Evolutionary conservation across 768 basidiomycete genomes (phyloP).

Genomic region (Clavaria fumosa): DNA sequence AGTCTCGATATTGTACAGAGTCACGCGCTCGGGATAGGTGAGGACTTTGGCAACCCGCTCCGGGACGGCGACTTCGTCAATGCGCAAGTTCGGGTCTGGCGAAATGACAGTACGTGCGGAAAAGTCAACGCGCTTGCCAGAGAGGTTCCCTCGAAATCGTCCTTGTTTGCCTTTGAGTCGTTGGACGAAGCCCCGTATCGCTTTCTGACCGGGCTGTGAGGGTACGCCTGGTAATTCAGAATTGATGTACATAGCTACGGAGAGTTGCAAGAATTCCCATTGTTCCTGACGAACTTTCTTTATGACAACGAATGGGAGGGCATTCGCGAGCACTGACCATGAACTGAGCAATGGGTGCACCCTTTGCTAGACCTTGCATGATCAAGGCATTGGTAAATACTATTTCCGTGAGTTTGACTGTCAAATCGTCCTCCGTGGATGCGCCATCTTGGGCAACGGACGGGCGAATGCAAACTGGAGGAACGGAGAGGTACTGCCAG

Average conservation of each 20-base stretch:
- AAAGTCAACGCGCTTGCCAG: constrained; percentile 98
- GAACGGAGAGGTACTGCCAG: constrained; percentile 98
- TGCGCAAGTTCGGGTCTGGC: constrained; percentile 95
- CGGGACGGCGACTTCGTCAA: constrained; percentile 97
- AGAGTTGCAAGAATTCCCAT: constrained; percentile 94
- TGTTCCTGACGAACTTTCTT: constrained; percentile 47
- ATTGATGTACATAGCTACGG: constrained; percentile 96
- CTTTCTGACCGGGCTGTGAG: constrained; percentile 76
- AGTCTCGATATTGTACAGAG: constrained; percentile 69
- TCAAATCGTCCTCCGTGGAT: constrained; percentile 96
- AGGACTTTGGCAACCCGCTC: constrained; percentile 88
- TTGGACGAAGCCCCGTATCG: constrained; percentile 95
- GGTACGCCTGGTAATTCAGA: constrained; percentile 91
- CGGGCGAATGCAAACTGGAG: constrained; percentile 93
- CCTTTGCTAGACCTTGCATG: constrained; percentile 77
- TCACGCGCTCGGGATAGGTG: constrained; percentile 94
- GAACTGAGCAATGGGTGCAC: constrained; percentile 74
- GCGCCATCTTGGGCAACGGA: constrained; percentile 97
- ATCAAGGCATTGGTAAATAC: constrained; percentile 89
- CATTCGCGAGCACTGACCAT: constrained; percentile 39
- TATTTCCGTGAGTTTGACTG: constrained; percentile 94
- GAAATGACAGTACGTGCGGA: constrained; percentile 97
- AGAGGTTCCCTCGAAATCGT: constrained; percentile 94
- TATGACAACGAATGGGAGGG: neutral
- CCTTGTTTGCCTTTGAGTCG: constrained; percentile 98